Percentiles rank a stretch among this genome's conserved stretches.
These are phyloP conservation scores for Hordeum marinum DNA, from an alignment of 176 grass and related monocot genomes.

Conservation along the genomic window DNA sequence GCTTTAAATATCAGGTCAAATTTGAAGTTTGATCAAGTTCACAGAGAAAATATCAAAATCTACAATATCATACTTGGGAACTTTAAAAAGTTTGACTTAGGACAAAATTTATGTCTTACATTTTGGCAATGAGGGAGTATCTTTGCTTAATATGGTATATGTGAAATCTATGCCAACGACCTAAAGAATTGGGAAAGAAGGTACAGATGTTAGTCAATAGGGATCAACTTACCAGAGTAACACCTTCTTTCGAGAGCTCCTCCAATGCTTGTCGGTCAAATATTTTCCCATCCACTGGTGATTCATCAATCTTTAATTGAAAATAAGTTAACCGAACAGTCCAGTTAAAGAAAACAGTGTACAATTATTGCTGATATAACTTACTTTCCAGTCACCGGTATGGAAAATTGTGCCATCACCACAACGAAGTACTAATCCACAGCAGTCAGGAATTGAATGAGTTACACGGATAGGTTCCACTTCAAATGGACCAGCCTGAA, in stretches of 20 bases:
- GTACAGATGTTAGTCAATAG: not conserved
- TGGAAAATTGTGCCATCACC: conserved; percentile 95
- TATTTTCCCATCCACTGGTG: conserved; percentile 90
- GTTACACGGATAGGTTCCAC: conserved; percentile 95
- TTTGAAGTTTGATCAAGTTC: not conserved
- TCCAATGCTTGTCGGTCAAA: conserved; percentile 94
- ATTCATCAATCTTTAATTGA: conserved; percentile 79
- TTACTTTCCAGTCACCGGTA: conserved; percentile 99
- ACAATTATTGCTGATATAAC: not conserved
- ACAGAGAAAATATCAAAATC: not conserved
- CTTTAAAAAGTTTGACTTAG: not conserved
- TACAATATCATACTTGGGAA: not conserved
- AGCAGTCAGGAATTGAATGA: conserved; percentile 99
- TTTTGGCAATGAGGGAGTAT: not conserved
- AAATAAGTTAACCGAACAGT: conserved; percentile 10
- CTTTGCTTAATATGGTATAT: not conserved
- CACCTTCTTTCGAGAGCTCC: conserved; percentile 97
- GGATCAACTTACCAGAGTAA: conserved; percentile 87
- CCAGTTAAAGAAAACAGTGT: not conserved
- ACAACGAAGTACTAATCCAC: conserved; percentile 90
- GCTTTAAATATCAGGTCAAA: not conserved
- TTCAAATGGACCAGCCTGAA: conserved; percentile 95
- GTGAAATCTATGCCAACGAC: conserved; percentile 12
- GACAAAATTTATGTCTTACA: not conserved
- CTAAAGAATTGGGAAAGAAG: not conserved